Evolutionary conservation across 805 yeast species (phyloP).

Genomic region (Cyberlindnera nakhonratchasimensis): DNA sequence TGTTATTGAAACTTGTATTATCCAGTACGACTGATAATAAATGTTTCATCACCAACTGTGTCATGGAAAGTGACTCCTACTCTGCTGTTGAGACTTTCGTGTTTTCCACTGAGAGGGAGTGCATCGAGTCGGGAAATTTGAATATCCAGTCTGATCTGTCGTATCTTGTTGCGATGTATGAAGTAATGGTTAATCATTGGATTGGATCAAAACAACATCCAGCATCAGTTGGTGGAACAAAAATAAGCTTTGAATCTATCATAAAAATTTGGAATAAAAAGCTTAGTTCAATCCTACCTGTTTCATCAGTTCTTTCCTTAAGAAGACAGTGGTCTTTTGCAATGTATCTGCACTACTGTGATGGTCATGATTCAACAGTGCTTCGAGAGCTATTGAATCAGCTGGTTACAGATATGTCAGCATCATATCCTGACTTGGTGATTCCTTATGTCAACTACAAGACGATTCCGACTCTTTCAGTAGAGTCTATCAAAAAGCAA

Average conservation of each 20-base stretch:
- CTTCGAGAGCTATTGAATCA: slow-evolving; percentile 28
- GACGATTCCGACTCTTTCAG: slow-evolving; percentile 53
- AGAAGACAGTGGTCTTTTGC: slow-evolving; percentile 49
- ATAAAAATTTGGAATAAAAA: slow-evolving; percentile 45
- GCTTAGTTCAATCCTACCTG: slow-evolving; percentile 15
- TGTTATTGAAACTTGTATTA: slow-evolving; percentile 29
- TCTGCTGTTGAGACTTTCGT: not conserved
- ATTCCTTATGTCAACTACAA: slow-evolving; percentile 55
- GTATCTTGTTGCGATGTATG: slow-evolving; percentile 36
- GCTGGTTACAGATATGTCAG: slow-evolving; percentile 21
- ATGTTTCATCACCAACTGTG: slow-evolving; percentile 22
- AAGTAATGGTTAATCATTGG: slow-evolving; percentile 44
- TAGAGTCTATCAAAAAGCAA: slow-evolving; percentile 51
- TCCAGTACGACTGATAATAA: slow-evolving; percentile 9
- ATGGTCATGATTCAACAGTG: slow-evolving; percentile 33
- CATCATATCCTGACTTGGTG: slow-evolving; percentile 13
- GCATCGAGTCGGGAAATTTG: not conserved
- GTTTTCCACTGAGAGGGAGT: slow-evolving; percentile 22
- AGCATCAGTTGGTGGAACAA: slow-evolving; percentile 3
- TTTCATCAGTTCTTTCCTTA: slow-evolving; percentile 17
- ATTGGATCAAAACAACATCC: slow-evolving; percentile 29
- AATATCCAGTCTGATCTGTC: not conserved
- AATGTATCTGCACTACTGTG: slow-evolving; percentile 40
- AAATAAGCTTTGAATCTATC: slow-evolving; percentile 30
- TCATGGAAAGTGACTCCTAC: not conserved